Evolutionary conservation across 352 stramenopile species (phyloP).

Genomic region (Phytophthora podocarpi): DNA sequence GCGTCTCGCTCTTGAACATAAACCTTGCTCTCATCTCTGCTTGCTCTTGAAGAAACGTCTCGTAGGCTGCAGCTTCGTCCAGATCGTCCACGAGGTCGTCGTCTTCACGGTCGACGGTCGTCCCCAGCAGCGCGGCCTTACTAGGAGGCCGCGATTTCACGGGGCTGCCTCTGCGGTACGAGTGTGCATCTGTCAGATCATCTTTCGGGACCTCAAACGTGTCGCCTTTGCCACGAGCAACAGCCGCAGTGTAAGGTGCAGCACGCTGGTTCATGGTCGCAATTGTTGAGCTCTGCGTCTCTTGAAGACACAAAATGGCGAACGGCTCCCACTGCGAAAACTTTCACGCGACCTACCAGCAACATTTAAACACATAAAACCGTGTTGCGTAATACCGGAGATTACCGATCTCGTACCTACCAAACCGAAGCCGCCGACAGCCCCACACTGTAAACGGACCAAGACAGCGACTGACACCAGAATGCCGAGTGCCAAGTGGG

Average conservation of each 20-base stretch:
- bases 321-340: too few species aligned
- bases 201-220: not conserved
- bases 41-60: conserved; percentile 34
- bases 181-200: conserved; percentile 12
- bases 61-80: conserved; percentile 41
- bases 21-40: conserved; percentile 53
- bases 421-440: not conserved
- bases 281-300: too few species aligned
- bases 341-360: not conserved
- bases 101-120: conserved; percentile 23
- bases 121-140: conserved; percentile 1
- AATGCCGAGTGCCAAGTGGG: conserved; percentile 73
- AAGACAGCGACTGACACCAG: conserved; percentile 4
- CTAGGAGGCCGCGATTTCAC: conserved; percentile 25
- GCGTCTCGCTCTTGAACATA: conserved; percentile 52
- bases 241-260: conserved; percentile 4
- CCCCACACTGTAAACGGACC: conserved; percentile 26
- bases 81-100: conserved; percentile 38
- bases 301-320: conserved; percentile 28
- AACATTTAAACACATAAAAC: conserved; percentile 25
- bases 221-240: conserved; percentile 2
- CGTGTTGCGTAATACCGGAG: conserved; percentile 9
- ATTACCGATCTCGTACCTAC: conserved; percentile 16
- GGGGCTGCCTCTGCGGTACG: conserved; percentile 26
- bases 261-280: conserved; percentile 10